Base-by-base conservation (phyloP, 2,329 filamentous ascomycete species). In the Trichoderma sp. region DNA sequence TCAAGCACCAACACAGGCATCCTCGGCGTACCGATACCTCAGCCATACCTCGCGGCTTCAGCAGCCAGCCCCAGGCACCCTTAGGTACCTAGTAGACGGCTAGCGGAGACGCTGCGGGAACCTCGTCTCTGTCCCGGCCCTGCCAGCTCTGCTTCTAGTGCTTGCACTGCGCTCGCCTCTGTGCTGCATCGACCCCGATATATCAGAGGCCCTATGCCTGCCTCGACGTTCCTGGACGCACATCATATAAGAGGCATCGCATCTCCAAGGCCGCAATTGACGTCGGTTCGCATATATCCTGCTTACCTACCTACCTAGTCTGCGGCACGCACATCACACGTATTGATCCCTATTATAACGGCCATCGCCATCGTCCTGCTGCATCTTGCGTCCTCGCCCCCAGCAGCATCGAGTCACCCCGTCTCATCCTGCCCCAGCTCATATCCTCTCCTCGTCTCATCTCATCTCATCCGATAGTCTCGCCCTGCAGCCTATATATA, bases 241-340 rank as follows among this genome's bases (percentile, higher is more conserved):
- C 44, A 28, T 43, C 39, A 19, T 60, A 60, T 51, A 47, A 52
- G 50, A 63, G 45, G 64, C 64, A 51, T 66, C 52, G 54, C 51
- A 44, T 21, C 55, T 54, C 50, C 47, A 44, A 30, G 17, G 15
- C n/a, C 30, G 30, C 17, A 14, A n/a, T 63, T 6, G 28, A 55
- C 3, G 30, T 55, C 50, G 17, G 15, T 39, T 47, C 24, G 45
- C 54, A 54, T 55, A 55, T 63, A 63, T 63, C 50, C 12, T 39
- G 34, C 34, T 39, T 39, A n/a, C n/a, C n/a, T n/a, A n/a, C n/a
- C n/a, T n/a, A n/a, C n/a, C n/a, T n/a, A 39, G 34, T 5, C 34
- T 14, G 34, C 34, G 34, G 34, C 34, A 39, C 34, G 12, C 34
- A 14, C 14, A 39, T 14, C 1, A 5, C 34, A 39, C 34, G 34